These are phyloP conservation scores for Talaromyces liani DNA, from an alignment of 495 filamentous ascomycete genomes.

Conservation along the genomic window DNA sequence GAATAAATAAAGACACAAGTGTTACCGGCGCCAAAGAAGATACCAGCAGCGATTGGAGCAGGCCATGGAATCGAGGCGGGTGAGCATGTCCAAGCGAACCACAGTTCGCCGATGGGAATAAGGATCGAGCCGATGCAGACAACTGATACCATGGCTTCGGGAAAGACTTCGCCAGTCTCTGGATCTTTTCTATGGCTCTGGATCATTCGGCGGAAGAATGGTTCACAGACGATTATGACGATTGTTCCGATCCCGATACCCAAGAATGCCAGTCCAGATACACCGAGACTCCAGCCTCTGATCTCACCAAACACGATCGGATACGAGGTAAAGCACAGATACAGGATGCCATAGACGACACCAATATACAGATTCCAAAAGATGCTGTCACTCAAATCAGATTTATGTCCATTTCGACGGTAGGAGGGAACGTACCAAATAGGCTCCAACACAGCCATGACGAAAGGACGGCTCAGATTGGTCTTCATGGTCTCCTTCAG, in stretches of 20 bases:
- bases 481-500: constrained; percentile 52
- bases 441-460: constrained; percentile 73
- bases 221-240: constrained; percentile 58
- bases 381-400: constrained; percentile 28
- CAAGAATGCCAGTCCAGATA: constrained; percentile 64
- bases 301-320: constrained; percentile 69
- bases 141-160: constrained; percentile 68
- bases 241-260: constrained; percentile 72
- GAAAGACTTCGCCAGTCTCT: constrained; percentile 54
- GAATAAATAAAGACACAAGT: constrained; percentile 73
- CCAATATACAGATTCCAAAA: constrained; percentile 75
- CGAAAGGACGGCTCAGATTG: constrained; percentile 69
- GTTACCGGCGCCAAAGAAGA: constrained; percentile 76
- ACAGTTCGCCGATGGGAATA: constrained; percentile 64
- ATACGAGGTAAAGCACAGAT: constrained; percentile 78
- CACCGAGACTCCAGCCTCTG: constrained; percentile 61
- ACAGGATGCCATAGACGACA: constrained; percentile 63
- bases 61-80: constrained; percentile 68
- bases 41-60: constrained; percentile 63
- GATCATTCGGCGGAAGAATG: constrained; percentile 65
- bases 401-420: not conserved
- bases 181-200: constrained; percentile 62
- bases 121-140: constrained; percentile 63
- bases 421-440: constrained; percentile 51
- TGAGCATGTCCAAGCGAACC: constrained; percentile 75